Base-by-base conservation (phyloP, 148 eudicot species). In the Limonium bicolor region DNA sequence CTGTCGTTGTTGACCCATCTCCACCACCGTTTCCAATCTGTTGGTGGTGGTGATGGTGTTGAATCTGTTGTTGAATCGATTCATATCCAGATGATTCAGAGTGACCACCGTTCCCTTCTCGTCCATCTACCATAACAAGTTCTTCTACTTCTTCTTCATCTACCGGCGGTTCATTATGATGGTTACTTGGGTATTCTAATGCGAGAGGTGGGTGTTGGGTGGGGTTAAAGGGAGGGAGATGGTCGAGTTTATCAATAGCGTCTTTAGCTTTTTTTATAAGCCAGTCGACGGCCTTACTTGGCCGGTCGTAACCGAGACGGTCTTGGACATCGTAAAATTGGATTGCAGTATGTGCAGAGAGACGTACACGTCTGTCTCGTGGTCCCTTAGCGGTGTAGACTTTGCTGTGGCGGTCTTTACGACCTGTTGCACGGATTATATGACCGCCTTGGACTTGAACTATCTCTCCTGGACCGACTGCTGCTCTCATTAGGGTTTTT, bases 311-410 rank as follows among this genome's bases (percentile, higher is more conserved):
- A 9, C 54, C 54, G 9, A 50, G 36, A 10, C 54, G 42, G 30
- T 50, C 54, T 20, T 50, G 54, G 29, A 50, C 40, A 17, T 50
- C 54, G 14, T 50, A 50, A 32, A 50, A 50, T 23, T 36, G 54
- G 16, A 50, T 50, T 4, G 54, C 54, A 22, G 54, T 50, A 18
- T 35, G 30, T 2, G 37, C 54, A 9, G 53, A 30, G 39, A 52
- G 46, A 5, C 53, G 43, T 13, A 19, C 35, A 7, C 47, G 18
- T 12, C 27, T 59, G 71, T 85, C 95, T 26, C 95, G 63, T 0
- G 95, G 80, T 10, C 95, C 95, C 37, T 80, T 80, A 1, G 92
- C 86, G 0, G 95, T 85, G 64, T 92, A 85, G 20, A 85, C 95
- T 55, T 85, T 85, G 50, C 92, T 80, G 49, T 85, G 95, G 3